A percentile compares a stretch with the other conserved stretches of the same genome.
phyloP scores from a whole-genome alignment of 768 basidiomycete species.

The Mycena latifolia region DNA sequence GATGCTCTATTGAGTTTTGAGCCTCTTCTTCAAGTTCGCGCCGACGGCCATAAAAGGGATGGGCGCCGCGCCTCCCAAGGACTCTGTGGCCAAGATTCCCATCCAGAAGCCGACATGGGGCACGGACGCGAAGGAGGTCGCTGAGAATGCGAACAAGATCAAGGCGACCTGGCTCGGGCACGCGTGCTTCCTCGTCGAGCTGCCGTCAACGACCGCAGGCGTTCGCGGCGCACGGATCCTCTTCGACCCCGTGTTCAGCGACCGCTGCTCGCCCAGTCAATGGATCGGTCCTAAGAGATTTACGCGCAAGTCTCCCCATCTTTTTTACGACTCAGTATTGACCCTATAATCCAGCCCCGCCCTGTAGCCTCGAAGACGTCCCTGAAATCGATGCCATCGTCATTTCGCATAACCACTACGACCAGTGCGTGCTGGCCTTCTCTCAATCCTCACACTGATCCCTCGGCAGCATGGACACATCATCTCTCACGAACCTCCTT shows the following conservation, averaged over 20 bases:
- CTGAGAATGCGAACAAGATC: conserved; percentile 50
- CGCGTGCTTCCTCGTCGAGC: conserved; percentile 65
- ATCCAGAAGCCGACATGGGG: conserved; percentile 56
- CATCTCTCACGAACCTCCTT: conserved; percentile 55
- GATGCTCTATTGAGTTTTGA: background rate
- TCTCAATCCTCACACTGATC: background rate
- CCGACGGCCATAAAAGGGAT: background rate
- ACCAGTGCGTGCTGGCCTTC: conserved; percentile 53
- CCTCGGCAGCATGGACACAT: conserved; percentile 54
- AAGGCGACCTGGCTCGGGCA: conserved; percentile 70
- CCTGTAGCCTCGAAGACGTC: conserved; percentile 65
- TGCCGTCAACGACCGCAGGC: conserved; percentile 51
- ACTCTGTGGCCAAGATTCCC: conserved; percentile 40
- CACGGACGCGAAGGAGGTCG: conserved; percentile 35
- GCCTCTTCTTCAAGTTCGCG: too few species aligned
- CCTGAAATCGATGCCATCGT: conserved; percentile 74
- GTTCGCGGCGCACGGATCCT: conserved; percentile 59
- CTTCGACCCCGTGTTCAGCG: conserved; percentile 67
- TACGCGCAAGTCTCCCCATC: conserved; percentile 53
- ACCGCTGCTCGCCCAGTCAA: conserved; percentile 63
- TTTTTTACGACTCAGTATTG: background rate
- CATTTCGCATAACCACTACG: conserved; percentile 71
- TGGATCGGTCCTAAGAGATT: conserved; percentile 60
- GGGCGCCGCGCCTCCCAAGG: conserved; percentile 32
- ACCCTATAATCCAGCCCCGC: conserved; percentile 49